Evolutionary conservation across 805 yeast genomes (phyloP), one percentile per base, ranked within the genome.

Genomic region (Vanderwaltozyma polyspora): DNA sequence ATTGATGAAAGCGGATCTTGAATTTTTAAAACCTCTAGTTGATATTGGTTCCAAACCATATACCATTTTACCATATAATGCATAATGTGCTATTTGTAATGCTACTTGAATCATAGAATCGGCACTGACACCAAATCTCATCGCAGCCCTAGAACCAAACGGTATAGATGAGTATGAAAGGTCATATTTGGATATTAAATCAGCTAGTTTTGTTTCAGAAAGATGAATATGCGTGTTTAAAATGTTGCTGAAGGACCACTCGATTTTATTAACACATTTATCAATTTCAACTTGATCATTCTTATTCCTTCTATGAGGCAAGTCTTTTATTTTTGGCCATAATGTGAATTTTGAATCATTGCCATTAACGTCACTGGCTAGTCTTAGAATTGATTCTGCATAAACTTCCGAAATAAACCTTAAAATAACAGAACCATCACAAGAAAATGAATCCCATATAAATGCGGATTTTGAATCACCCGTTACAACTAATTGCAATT

Each of bases 101-200:
- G 91, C 81, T 73, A 86, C 73, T 57, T 86, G 96, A 27, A 85
- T 79, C 63, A 81, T 79, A 0, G 94, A 89, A 62, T 86, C 96
- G 0, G 94, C 87, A 29, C 84, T 78, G 51, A 76, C 74, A 28
- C 86, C 89, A 75, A 81, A 73, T 40, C 75, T 78, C 46, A 76
- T 76, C 42, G 86, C 83, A 41, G 75, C 71, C 37, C 77, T 74
- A 52, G 79, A 70, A 19, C 95, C 96, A 60, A 72, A 82, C 41
- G 79, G 82, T 34, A 86, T 63, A 14, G 81, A 79, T 39, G 71
- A 67, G 47, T 80, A 80, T 49, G 80, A 84, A 48, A 83, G 83
- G 46, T 83, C 87, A 54, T 82, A 80, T 36, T 74, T 75, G 32
- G 76, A 65, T 40, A 86, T 84, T 54, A 86, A 67, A 59, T 86